A percentile compares a stretch with the other conserved stretches of the same genome.
These are phyloP conservation scores for Thermothelomyces thermophilus DNA, from an alignment of 2,329 filamentous ascomycete genomes.

Conservation along the genomic window DNA sequence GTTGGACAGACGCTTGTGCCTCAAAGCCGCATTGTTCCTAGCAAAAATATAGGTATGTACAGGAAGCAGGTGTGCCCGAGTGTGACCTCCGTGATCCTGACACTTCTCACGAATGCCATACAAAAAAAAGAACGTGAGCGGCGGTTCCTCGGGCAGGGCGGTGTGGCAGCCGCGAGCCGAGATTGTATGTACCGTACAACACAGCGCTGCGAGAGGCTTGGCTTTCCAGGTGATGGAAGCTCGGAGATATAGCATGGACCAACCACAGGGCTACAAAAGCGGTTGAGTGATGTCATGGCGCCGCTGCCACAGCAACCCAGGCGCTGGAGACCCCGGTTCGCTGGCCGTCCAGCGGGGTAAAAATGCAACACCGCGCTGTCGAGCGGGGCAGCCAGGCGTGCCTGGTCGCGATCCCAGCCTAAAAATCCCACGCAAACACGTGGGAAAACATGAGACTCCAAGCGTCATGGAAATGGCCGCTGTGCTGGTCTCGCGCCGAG, in stretches of 20 bases:
- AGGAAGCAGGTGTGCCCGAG: slow-evolving; percentile 2
- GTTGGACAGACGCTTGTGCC: not conserved
- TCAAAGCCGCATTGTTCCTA: not conserved
- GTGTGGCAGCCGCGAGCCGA: not conserved
- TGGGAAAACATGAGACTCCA: not conserved
- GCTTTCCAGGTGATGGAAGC: slow-evolving; percentile 2
- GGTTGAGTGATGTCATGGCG: slow-evolving; percentile 22
- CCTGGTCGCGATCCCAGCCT: not conserved
- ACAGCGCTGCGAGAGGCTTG: not conserved
- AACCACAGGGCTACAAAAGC: slow-evolving; percentile 14
- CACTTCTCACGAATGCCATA: not conserved
- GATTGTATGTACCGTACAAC: not conserved
- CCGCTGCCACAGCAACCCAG: slow-evolving; percentile 23
- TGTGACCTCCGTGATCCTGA: not conserved
- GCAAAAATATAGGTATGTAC: slow-evolving; percentile 3
- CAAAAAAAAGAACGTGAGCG: not conserved
- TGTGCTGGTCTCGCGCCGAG: not conserved
- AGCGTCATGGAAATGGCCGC: not conserved
- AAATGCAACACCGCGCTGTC: slow-evolving; percentile 10
- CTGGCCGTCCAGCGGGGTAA: slow-evolving; percentile 16
- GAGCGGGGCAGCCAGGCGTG: slow-evolving; percentile 1
- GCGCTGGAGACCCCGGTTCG: not conserved
- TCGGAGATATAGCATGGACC: slow-evolving; percentile 10
- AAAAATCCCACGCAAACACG: not conserved
- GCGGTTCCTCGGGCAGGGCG: not conserved